Percentiles rank a stretch among this genome's conserved stretches.
Conservation (phyloP, 805 yeast species). For the Suhomyces faveliae region DNA sequence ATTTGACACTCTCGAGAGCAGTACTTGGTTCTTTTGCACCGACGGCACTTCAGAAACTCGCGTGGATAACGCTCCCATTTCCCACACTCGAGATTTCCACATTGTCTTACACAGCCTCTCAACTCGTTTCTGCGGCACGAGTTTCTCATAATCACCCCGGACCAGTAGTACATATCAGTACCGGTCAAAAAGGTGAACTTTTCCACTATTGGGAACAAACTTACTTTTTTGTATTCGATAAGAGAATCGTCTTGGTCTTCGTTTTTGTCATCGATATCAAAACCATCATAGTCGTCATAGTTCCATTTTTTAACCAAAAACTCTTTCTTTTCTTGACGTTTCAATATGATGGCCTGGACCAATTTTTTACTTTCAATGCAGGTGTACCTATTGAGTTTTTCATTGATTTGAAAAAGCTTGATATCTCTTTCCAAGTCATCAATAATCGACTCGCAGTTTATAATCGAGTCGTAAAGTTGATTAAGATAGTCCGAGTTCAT, state of each 20-base stretch:
- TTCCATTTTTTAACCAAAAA: constrained; percentile 37
- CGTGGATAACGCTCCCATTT: constrained; percentile 89
- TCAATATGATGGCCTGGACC: constrained; percentile 30
- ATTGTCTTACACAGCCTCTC: constrained; percentile 88
- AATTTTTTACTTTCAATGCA: constrained; percentile 34
- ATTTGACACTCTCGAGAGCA: constrained; percentile 92
- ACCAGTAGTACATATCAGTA: constrained; percentile 90
- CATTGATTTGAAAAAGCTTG: constrained; percentile 31
- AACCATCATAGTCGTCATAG: constrained; percentile 39
- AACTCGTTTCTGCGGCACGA: constrained; percentile 89
- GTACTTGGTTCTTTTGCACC: constrained; percentile 93
- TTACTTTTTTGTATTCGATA: constrained; percentile 50
- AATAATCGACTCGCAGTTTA: constrained; percentile 32
- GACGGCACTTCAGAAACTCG: constrained; percentile 91
- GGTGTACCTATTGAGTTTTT: constrained; percentile 29
- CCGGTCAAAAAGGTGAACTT: constrained; percentile 74
- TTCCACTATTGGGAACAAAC: constrained; percentile 89
- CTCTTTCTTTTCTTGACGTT: constrained; percentile 31
- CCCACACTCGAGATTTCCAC: constrained; percentile 92
- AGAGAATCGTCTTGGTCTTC: constrained; percentile 40
- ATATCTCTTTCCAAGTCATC: constrained; percentile 36
- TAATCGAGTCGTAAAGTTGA: constrained; percentile 33
- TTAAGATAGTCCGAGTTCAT: constrained; percentile 18
- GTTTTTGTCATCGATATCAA: constrained; percentile 37
- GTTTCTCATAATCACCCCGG: constrained; percentile 96